Base-by-base conservation (phyloP, 176 grass and related monocot species). In the Elaeis guineensis region DNA sequence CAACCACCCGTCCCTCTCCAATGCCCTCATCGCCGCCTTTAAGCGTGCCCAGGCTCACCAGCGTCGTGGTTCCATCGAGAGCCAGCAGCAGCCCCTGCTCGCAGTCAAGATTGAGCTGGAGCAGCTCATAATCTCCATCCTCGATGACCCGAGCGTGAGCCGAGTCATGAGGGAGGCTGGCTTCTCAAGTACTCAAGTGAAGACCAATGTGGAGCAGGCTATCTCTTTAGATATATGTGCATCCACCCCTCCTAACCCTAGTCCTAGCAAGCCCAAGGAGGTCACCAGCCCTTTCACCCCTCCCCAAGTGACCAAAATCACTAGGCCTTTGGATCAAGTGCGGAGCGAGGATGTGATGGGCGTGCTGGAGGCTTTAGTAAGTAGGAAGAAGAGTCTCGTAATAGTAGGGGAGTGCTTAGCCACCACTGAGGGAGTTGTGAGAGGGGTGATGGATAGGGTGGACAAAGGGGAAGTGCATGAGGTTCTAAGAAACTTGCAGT, bases 151-250 rank as follows among this genome's bases (percentile, higher is more conserved):
- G 12, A 92, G 93, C 60, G 81, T 98, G 21, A 92, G 87, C 77
- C 71, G 93, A 63, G 93, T 92, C 49, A 98, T 98, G 93, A 86
- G 76, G 24, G 93, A 98, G 84, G 93, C 93, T 5, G 93, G 93
- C 5, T 92, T 98, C 78, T 92, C 93, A n/a, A 92, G 87, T 73
- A 89, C 84, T 14, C 83, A 90, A 66, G 74, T 98, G 18, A 98
- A 98, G 82, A 80, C 66, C 70, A 86, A 86, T 72, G 83, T 98
- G 2, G 93, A 98, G 87, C 75, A 92, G 65, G 82, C 82, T 17
- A 74, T 98, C 67, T 71, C 70, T 4, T 18, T 61, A 16, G 70
- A 74, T 26, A 81, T 48, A 51, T 71, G 62, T 57, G 51, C 72
- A 2, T 62, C 78, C 52, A 63, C 81, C 49, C 35, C 35, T 44